Evolutionary conservation across 805 yeast species (phyloP), one percentile per base, ranked within the genome.

Genomic region (Hyphopichia homilentoma): DNA sequence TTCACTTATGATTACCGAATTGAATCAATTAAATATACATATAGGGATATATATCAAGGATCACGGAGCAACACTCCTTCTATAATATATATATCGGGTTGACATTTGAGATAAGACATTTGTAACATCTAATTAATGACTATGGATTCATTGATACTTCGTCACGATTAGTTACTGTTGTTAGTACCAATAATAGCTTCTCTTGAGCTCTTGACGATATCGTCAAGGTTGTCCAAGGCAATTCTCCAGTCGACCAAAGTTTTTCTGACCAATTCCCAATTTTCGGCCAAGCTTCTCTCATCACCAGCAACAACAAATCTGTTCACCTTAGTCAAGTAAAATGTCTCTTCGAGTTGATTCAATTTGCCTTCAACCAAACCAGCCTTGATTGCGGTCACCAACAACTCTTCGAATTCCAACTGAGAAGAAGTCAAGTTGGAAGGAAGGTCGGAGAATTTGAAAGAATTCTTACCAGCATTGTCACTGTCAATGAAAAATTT

Each of bases 341-440:
- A 66, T 6, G 59, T 50, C 38, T 61, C 58, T 22, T 60, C 62
- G 27, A 65, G 54, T 49, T 67, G 73, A 48, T 66, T 64, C 43
- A 67, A 57, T 44, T 65, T 66, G 33, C 72, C 73, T 49, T 66
- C 70, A 32, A 67, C 47, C 31, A 67, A 64, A 27, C 65, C 67
- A n/a, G 64, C 53, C 45, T 64, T 65, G 40, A 67, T 65, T 23
- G 70, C 55, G 42, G 61, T 62, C 25, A 67, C 58, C 40, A 67
- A 49, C 36, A 66, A 53, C 27, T 54, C 47, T 46, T 67, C 73
- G 29, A 66, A 57, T 30, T 62, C 68, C 22, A 47, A 38, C 11
- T 58, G 34, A 7, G 59, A 45, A 3, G 54, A 39, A 9, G 52
- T 51, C 36, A 56, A 50, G 13, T 38, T 50, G 20, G 44, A 36